Base-by-base conservation (phyloP, 495 filamentous ascomycete species). In the Annulohypoxylon maeteangense region DNA sequence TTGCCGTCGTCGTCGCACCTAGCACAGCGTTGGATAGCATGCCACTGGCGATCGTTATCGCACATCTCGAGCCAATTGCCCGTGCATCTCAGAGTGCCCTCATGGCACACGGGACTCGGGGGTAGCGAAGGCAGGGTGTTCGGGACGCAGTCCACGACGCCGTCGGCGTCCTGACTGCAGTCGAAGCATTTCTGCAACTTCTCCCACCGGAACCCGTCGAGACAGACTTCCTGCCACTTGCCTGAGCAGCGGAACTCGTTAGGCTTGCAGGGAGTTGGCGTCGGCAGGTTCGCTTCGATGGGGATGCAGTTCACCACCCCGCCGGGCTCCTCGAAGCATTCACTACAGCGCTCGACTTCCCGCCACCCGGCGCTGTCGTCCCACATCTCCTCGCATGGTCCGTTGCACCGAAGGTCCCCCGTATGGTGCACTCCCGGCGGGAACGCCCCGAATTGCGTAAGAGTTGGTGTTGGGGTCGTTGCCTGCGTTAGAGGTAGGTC, bases 61-160 rank as follows among this genome's bases (percentile, higher is more conserved):
- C 65, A 68, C 7, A 55, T 18, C 38, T 47, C 56, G 16, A 68
- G 36, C 3, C 7, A 56, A 22, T 47, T 23, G 42, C 50, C 58
- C 2, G 36, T 12, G 22, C 65, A 68, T 25, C 58, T 58, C 14
- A 29, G 14, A 3, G 31, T 8, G n/a, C 65, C 65, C 7, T 25
- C 1, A 1, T 12, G 7, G 40, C 65, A 62, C 12, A 23, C 7
- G 10, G 58, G 38, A 11, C 14, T 12, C n/a, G 20, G 47, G 4
- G 54, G 32, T 18, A 55, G 22, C 18, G 55, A 22, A 8, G 65
- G 65, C 16, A 60, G 22, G 32, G 22, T 4, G 10, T 12, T 4
- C 10, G 63, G 63, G 20, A 59, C 63, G 16, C 63, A 66, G 23
- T 53, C 12, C 7, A 66, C 36, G 14, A 10, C 12, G 54, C 63